These are phyloP conservation scores for Alternaria incomplexa DNA, from an alignment of 2,329 filamentous ascomycete genomes.

Conservation along the genomic window DNA sequence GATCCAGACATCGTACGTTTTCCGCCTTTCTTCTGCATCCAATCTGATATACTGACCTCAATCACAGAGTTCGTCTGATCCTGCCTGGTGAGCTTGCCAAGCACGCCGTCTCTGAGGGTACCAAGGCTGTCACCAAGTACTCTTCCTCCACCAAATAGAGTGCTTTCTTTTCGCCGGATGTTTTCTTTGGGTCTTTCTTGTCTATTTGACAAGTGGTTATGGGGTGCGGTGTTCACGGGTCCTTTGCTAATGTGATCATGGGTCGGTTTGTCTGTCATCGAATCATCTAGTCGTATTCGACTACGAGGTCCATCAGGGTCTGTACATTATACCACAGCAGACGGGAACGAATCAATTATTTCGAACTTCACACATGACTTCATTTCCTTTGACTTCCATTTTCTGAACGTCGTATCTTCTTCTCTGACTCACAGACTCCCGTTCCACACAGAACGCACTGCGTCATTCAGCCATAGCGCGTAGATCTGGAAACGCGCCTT, in stretches of 20 bases:
- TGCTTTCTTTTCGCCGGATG: constrained; percentile 46
- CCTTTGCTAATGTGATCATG: constrained; percentile 60
- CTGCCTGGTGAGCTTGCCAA: constrained; percentile 98
- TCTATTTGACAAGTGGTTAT: constrained; percentile 55
- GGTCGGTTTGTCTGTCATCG: constrained; percentile 54
- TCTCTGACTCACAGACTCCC: neutral
- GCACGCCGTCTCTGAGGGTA: constrained; percentile 99
- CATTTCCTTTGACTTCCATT: neutral
- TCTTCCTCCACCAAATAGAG: constrained; percentile 98
- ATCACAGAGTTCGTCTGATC: constrained; percentile 81
- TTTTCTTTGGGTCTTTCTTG: constrained; percentile 60
- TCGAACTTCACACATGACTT: constrained; percentile 39
- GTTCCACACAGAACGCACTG: neutral
- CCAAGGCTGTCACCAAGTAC: constrained; percentile 99
- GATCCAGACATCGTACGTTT: constrained; percentile 89
- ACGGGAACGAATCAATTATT: constrained; percentile 51
- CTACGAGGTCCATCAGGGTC: constrained; percentile 47
- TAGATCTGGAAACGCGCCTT: neutral
- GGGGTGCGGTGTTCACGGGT: constrained; percentile 53
- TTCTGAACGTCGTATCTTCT: neutral
- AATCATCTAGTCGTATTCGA: constrained; percentile 47
- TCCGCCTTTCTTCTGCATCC: neutral
- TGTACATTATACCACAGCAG: constrained; percentile 52
- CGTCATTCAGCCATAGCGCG: neutral
- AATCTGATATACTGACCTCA: constrained; percentile 32